Percentiles rank a stretch among this genome's conserved stretches.
phyloP scores from a whole-genome alignment of 768 basidiomycete genomes.

The Russula virescens region DNA sequence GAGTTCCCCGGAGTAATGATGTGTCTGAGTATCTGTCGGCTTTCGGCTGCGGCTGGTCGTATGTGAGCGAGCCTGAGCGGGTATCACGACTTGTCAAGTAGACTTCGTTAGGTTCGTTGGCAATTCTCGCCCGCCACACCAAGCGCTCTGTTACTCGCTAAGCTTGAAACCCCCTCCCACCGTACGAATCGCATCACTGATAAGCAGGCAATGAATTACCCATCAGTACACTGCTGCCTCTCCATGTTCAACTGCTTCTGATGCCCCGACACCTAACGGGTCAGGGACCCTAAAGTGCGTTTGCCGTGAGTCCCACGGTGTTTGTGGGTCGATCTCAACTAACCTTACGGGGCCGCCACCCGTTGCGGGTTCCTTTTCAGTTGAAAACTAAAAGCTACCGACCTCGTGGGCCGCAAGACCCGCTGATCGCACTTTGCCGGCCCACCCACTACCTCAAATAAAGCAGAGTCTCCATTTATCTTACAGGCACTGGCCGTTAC shows the following conservation, averaged over 20 bases:
- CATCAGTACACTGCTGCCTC: no score
- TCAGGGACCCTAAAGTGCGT: no score
- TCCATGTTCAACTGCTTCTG: no score
- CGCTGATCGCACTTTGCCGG: background rate
- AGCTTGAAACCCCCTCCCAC: background rate
- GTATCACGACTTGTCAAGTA: background rate
- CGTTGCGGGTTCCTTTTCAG: background rate
- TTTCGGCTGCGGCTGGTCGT: no score
- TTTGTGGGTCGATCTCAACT: slow-evolving; percentile 39
- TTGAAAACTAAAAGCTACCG: background rate
- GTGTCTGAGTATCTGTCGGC: no score
- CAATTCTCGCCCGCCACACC: background rate
- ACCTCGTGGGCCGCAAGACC: background rate
- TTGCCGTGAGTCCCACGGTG: slow-evolving; percentile 26
- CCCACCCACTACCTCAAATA: background rate
- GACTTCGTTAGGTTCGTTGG: background rate
- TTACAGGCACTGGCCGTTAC: background rate
- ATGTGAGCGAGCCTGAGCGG: background rate
- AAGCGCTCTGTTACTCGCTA: background rate
- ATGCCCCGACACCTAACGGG: no score
- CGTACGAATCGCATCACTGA: no score
- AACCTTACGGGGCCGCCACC: background rate
- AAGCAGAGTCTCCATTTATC: background rate
- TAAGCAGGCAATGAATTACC: no score
- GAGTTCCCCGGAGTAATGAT: no score